Evolutionary conservation across 2,329 filamentous ascomycete species (phyloP), one percentile per base, ranked within the genome.

Genomic region (Scedosporium aurantiacum): DNA sequence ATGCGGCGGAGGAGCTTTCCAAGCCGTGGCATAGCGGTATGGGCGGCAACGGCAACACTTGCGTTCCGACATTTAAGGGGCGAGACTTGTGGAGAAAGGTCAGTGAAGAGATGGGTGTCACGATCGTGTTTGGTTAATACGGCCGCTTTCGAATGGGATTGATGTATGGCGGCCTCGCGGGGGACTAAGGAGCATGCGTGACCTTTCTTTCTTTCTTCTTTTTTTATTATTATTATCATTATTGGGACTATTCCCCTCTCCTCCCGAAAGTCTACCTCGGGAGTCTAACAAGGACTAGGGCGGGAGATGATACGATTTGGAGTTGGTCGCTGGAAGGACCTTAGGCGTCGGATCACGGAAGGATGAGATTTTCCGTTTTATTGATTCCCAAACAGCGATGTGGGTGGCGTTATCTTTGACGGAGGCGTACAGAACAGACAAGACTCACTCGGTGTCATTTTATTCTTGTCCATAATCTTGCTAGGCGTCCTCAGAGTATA

Each of bases 51-150:
- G 50, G 50, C 50, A 54, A 23, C 37, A 58, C n/a, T 37, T 58
- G 56, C 32, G 32, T 61, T 6, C 45, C 58, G 52, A 64, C 41
- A 56, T 63, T 68, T 55, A 66, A 64, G 60, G 68, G 67, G 5
- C 69, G 69, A 6, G 80, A 82, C 63, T 67, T 83, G 47, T 85
- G 82, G 82, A 76, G 81, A 68, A 72, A 72, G 60, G 78, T 85
- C n/a, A 82, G 81, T 66, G 72, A 76, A 62, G 81, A 84, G 63
- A 81, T 81, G 77, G 82, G 81, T 2, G 75, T 84, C 21, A 82
- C 75, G 57, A 79, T 85, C 67, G 81, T 85, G 32, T 83, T 85
- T 74, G 82, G 82, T 18, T 84, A 68, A 76, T 45, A 40, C 43
- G n/a, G n/a, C 18, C 43, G n/a, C 16, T 47, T 47, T 21, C n/a